Evolutionary conservation across 345 rosid genomes (phyloP), one percentile per base, ranked within the genome.

Genomic region (Iberis pinnata): DNA sequence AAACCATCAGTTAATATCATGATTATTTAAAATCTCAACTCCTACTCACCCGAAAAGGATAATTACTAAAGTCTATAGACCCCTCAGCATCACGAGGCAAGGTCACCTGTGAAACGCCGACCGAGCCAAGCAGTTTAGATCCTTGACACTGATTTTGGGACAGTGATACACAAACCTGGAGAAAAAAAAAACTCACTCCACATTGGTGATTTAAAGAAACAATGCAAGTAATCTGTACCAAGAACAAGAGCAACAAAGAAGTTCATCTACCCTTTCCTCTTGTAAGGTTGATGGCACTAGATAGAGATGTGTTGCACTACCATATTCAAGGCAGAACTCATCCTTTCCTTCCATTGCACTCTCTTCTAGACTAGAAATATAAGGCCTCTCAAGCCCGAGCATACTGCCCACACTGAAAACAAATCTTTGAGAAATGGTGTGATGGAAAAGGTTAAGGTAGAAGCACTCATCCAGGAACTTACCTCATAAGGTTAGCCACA

Each of bases 321-420:
- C 98, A 74, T 83, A 92, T 75, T 92, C 98, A 64, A 92, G 93
- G 53, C 84, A 88, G 61, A 83, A 59, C 51, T 77, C 77, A 61
- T 70, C 78, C 25, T 57, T 62, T 46, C 82, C 70, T 49, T 77
- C 88, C 32, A 77, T 43, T n/a, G 65, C 74, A 63, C 77, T 77
- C 53, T 76, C 85, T 24, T 45, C 68, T 6, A 76, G 71, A 71
- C 79, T 75, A 58, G 92, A 71, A 57, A 88, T 67, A 69, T 77
- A 92, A 59, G 98, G 98, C 49, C 74, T 81, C 65, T 88, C 95
- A 69, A 92, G 67, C 43, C 88, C 98, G 62, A 92, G 81, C 82
- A 76, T 65, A 64, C 95, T 85, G 65, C 98, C 97, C 47, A 78
- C 58, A 33, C 97, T 92, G 80, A 68, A 67, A 74, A 56, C 18